Evolutionary conservation across 2,329 filamentous ascomycete species (phyloP).

Genomic region (Dactylellina drechsleri): DNA sequence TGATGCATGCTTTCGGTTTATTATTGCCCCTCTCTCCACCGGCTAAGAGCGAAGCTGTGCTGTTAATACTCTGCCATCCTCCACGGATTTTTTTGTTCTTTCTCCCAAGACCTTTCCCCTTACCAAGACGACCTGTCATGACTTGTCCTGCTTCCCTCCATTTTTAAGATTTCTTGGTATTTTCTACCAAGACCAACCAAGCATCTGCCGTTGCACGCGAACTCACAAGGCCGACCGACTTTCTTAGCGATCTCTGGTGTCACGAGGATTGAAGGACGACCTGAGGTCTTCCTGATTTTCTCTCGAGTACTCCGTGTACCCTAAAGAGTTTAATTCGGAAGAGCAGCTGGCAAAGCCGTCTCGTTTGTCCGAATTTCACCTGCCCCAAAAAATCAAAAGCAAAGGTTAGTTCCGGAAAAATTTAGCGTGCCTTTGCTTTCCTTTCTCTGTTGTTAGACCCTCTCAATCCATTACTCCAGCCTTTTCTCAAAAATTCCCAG

Average conservation of each 20-base stretch:
- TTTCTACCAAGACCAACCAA: constrained; percentile 31
- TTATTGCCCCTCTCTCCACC: constrained; percentile 27
- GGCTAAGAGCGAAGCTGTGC: constrained; percentile 31
- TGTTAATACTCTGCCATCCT: constrained; percentile 34
- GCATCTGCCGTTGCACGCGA: constrained; percentile 34
- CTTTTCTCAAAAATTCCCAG: constrained; percentile 22
- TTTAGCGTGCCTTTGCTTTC: constrained; percentile 14
- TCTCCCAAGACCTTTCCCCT: constrained; percentile 47
- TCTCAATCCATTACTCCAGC: constrained; percentile 20
- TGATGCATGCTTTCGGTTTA: constrained; percentile 28
- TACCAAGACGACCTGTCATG: constrained; percentile 43
- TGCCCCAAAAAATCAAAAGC: constrained; percentile 16
- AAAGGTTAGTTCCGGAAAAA: constrained; percentile 28
- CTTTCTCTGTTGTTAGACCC: constrained; percentile 13
- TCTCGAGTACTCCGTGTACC: background rate
- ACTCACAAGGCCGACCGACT: constrained; percentile 35
- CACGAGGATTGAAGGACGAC: background rate
- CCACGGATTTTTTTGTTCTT: constrained; percentile 25
- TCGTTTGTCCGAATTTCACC: constrained; percentile 25
- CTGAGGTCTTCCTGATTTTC: background rate
- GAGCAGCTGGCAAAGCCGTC: background rate
- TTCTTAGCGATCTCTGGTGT: constrained; percentile 30
- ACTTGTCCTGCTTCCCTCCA: constrained; percentile 21
- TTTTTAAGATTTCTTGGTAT: constrained; percentile 36
- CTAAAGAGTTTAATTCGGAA: constrained; percentile 5